Conservation (phyloP, 345 rosid species). For the Citrus cavaleriei region DNA sequence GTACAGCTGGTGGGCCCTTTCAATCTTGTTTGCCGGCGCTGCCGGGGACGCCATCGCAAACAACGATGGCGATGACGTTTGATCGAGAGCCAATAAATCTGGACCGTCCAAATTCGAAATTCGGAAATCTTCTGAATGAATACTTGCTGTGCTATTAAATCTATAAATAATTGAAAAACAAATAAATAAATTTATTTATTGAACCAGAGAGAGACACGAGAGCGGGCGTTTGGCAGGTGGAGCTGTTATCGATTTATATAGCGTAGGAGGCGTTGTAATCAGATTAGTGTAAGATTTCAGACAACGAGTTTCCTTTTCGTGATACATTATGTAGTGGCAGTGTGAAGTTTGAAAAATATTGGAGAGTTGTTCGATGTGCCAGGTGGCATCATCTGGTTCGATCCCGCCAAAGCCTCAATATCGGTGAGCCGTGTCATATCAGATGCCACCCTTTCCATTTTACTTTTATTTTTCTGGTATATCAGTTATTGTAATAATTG, state of each 20-base stretch:
- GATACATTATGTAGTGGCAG: too few relatives aligned
- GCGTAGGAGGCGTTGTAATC: not conserved
- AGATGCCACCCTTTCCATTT: not conserved
- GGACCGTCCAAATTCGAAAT: slow-evolving; percentile 10
- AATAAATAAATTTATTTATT: not conserved
- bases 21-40: slow-evolving; percentile 59
- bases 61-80: not conserved
- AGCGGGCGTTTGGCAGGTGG: not conserved
- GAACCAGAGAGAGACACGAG: not conserved
- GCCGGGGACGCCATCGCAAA: slow-evolving; percentile 46
- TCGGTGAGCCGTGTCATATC: not conserved
- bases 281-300: not conserved
- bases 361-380: not conserved
- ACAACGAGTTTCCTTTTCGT: not conserved
- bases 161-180: not conserved
- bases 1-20: slow-evolving; percentile 81
- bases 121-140: not conserved
- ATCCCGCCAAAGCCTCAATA: not conserved
- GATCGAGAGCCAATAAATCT: slow-evolving; percentile 6
- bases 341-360: not conserved
- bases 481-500: not conserved
- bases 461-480: not conserved
- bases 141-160: not conserved
- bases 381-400: slow-evolving; percentile 3
- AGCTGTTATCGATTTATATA: not conserved